Percentiles rank a stretch among this genome's conserved stretches.
phyloP scores from a whole-genome alignment of 2,329 filamentous ascomycete species.

The Cladosporium colombiae region DNA sequence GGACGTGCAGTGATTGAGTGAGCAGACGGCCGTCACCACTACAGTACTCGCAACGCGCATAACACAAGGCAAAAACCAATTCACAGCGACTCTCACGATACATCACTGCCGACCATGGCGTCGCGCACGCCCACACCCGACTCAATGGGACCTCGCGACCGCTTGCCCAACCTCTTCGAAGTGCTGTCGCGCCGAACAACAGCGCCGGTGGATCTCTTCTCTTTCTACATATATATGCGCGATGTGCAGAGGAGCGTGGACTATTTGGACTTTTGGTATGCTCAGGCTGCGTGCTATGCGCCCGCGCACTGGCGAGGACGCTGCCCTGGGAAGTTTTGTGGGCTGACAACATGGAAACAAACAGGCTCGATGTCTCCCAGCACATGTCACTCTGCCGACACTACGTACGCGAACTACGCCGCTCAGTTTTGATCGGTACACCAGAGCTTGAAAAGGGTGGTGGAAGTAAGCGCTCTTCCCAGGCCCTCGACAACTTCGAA shows the following conservation, averaged over 20 bases:
- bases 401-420: constrained; percentile 91
- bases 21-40: neutral
- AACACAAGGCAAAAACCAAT: neutral
- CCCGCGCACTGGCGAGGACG: neutral
- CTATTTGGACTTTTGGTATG: constrained; percentile 94
- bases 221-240: constrained; percentile 99
- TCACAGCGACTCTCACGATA: constrained; percentile 8
- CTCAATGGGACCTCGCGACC: constrained; percentile 59
- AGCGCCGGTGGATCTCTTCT: constrained; percentile 93
- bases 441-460: constrained; percentile 80
- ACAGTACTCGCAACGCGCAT: neutral
- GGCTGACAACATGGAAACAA: constrained; percentile 11
- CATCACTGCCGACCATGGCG: constrained; percentile 27
- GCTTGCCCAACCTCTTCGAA: constrained; percentile 92
- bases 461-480: constrained; percentile 81
- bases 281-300: constrained; percentile 36
- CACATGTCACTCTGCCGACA: constrained; percentile 97
- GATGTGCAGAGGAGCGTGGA: constrained; percentile 98
- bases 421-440: constrained; percentile 89
- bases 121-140: constrained; percentile 36
- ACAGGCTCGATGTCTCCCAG: constrained; percentile 96
- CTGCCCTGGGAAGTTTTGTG: neutral
- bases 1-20: constrained; percentile 13
- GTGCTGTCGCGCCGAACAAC: constrained; percentile 92
- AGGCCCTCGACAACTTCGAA: constrained; percentile 66